These are phyloP conservation scores for Paxillus rubicundulus DNA, from an alignment of 768 basidiomycete species.

Conservation along the genomic window DNA sequence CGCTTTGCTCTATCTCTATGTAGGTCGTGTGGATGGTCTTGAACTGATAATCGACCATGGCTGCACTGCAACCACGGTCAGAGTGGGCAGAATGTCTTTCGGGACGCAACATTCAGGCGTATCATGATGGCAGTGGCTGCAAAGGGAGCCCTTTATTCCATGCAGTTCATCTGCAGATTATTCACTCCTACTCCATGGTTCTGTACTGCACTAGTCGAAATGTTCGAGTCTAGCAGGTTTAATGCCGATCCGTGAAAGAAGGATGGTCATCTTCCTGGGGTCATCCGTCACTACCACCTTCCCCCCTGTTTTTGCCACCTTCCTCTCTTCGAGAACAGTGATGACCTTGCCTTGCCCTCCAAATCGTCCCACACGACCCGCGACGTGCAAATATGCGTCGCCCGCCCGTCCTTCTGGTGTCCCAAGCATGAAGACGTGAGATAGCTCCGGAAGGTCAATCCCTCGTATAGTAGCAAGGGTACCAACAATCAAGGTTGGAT, in stretches of 20 bases:
- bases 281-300: constrained; percentile 30
- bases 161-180: constrained; percentile 1
- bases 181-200: not conserved
- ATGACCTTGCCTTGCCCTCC: constrained; percentile 65
- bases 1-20: too few species aligned
- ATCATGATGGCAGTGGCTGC: too few species aligned
- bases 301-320: constrained; percentile 31
- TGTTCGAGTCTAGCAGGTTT: constrained; percentile 47
- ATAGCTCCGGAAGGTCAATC: constrained; percentile 66
- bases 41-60: not conserved
- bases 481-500: constrained; percentile 63
- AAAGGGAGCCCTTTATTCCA: too few species aligned
- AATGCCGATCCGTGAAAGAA: constrained; percentile 46
- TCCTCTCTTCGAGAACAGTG: constrained; percentile 47
- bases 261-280: constrained; percentile 40
- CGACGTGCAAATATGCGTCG: constrained; percentile 66
- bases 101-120: too few species aligned
- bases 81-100: too few species aligned
- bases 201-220: constrained; percentile 41
- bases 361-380: constrained; percentile 76
- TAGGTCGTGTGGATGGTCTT: not conserved
- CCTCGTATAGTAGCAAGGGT: constrained; percentile 72
- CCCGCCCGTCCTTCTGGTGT: constrained; percentile 50
- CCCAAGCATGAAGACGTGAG: constrained; percentile 74
- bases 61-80: too few species aligned